phyloP scores from a whole-genome alignment of 2,329 filamentous ascomycete genomes.

The Colletotrichum plurivorum region DNA sequence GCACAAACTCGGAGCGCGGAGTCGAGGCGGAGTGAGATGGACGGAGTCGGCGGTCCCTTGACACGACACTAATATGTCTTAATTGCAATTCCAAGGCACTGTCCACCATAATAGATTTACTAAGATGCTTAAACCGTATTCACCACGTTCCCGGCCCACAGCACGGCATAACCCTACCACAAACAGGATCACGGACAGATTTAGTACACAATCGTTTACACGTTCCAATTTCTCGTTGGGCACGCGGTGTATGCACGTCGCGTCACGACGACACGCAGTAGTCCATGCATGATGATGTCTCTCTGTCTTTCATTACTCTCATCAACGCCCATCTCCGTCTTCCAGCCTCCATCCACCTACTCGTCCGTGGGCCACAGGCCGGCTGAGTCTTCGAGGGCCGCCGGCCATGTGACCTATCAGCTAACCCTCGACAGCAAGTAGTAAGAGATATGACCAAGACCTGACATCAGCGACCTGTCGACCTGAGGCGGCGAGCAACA shows the following conservation, averaged over 20 bases:
- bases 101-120: not conserved
- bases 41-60: not conserved
- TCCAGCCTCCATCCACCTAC: not conserved
- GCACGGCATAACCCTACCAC: constrained; percentile 5
- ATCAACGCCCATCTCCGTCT: not conserved
- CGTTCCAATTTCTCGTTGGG: not conserved
- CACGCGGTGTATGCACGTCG: not conserved
- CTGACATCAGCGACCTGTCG: not conserved
- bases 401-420: not conserved
- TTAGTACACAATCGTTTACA: not conserved
- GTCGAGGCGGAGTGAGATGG: not conserved
- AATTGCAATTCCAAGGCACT: constrained; percentile 5
- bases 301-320: not conserved
- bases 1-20: constrained; percentile 8
- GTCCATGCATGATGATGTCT: not conserved
- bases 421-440: not conserved
- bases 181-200: not conserved
- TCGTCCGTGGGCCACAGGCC: not conserved
- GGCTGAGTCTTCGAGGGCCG: not conserved
- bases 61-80: not conserved
- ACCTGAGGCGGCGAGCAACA: not conserved
- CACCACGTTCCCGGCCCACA: not conserved
- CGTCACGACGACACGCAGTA: not conserved
- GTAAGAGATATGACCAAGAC: constrained; percentile 1
- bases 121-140: constrained; percentile 11